These are phyloP conservation scores for Aurinia saxatilis DNA, from an alignment of 345 rosid species.

Conservation along the genomic window DNA sequence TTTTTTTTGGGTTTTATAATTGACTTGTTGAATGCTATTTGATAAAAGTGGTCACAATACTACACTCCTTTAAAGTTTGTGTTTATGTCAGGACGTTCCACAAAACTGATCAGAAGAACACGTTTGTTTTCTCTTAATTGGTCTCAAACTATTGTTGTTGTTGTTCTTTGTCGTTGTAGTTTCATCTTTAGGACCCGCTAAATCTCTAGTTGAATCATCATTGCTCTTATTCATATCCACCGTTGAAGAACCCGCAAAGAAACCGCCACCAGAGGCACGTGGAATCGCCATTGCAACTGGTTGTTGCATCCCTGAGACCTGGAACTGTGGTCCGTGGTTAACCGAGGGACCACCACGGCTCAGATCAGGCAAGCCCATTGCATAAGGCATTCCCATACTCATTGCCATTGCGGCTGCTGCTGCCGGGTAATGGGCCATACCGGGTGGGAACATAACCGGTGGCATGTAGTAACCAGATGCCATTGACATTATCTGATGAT, in stretches of 20 bases:
- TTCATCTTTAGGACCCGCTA: constrained; percentile 38
- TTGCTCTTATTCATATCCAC: constrained; percentile 34
- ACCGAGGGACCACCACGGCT: constrained; percentile 37
- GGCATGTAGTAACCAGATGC: constrained; percentile 71
- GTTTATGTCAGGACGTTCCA: constrained; percentile 21
- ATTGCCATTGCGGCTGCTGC: constrained; percentile 63
- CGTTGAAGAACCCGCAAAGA: constrained; percentile 36
- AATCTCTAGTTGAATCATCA: constrained; percentile 14
- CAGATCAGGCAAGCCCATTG: constrained; percentile 54
- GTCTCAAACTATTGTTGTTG: constrained; percentile 27
- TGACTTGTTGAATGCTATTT: no score
- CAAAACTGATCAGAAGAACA: constrained; percentile 38
- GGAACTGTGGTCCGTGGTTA: constrained; percentile 54
- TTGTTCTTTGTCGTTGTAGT: constrained; percentile 25
- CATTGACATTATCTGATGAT: constrained; percentile 75
- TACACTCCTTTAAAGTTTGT: not conserved
- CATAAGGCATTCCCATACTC: constrained; percentile 62
- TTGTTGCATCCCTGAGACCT: constrained; percentile 37
- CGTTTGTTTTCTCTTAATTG: constrained; percentile 26
- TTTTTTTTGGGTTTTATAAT: no score
- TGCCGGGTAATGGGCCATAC: constrained; percentile 59
- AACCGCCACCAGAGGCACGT: constrained; percentile 27
- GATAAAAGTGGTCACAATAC: not conserved
- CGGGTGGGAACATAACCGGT: constrained; percentile 62
- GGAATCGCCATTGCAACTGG: constrained; percentile 46